Conservation (phyloP, 768 basidiomycete genomes). For the Antrodiella citrinella region DNA sequence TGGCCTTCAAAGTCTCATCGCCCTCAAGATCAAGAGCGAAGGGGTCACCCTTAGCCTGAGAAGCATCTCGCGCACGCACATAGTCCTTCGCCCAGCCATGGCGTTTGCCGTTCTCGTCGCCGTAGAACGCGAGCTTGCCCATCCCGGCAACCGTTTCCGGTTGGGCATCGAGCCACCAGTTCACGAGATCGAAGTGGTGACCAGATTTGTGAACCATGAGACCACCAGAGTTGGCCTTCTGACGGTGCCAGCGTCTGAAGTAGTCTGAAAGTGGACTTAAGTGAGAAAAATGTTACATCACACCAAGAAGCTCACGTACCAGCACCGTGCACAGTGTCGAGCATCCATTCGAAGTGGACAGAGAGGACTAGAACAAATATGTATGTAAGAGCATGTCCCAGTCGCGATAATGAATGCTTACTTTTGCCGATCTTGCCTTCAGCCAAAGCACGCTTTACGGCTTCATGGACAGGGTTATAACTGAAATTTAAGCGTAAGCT, state of each 20-base stretch:
- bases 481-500: slow-evolving; percentile 13
- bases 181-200: slow-evolving; percentile 45
- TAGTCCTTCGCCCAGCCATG: slow-evolving; percentile 41
- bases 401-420: slow-evolving; percentile 7
- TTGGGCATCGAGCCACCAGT: slow-evolving; percentile 44
- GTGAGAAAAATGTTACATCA: not conserved
- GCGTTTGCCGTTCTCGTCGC: slow-evolving; percentile 34
- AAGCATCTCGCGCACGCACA: slow-evolving; percentile 33
- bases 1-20: slow-evolving; percentile 33
- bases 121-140: slow-evolving; percentile 41
- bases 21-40: slow-evolving; percentile 41
- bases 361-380: slow-evolving; percentile 37
- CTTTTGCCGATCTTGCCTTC: slow-evolving; percentile 39
- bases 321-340: slow-evolving; percentile 45
- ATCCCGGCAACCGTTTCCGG: slow-evolving; percentile 39
- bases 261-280: slow-evolving; percentile 24
- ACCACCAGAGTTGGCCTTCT: slow-evolving; percentile 35
- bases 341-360: slow-evolving; percentile 46
- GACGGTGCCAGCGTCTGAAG: slow-evolving; percentile 42
- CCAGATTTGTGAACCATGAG: slow-evolving; percentile 39
- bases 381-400: too few relatives aligned
- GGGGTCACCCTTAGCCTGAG: slow-evolving; percentile 36
- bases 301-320: slow-evolving; percentile 7
- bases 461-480: slow-evolving; percentile 43
- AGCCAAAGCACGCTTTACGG: slow-evolving; percentile 37